Base-by-base conservation (phyloP, 257 asterid species). In the Asclepias syriaca region DNA sequence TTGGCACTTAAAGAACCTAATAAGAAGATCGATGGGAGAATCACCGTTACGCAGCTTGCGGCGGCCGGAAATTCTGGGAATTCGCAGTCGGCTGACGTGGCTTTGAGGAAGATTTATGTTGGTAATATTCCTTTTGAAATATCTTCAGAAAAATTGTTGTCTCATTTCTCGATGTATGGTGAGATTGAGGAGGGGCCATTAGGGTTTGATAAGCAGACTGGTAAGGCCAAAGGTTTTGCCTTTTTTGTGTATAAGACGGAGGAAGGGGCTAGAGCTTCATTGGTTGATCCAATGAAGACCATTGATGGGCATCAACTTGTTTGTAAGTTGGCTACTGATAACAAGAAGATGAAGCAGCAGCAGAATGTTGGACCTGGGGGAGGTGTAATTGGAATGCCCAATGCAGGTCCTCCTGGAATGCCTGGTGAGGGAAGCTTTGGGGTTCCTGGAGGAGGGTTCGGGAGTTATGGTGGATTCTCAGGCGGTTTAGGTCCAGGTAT, bases 101-200 rank as follows among this genome's bases (percentile, higher is more conserved):
- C 95, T 2, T 67, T 76, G 79, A 89, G 97, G 87, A 94, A 94
- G 85, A 94, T 94, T 68, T 94, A 91, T 79, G 99, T 94, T 39
- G 99, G 99, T 70, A 89, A 91, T 81, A 85, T 94, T 76, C 99
- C 99, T 0, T 94, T 91, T 68, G 97, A 94, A 84, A 89, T 94
- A 56, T 67, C 88, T 5, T 88, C 95, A 0, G 99, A 94, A 82
- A 88, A 91, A 81, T 50, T 94, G 71, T 80, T 94, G 88, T 66
- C 79, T 66, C 89, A 85, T 39, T 94, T 94, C 67, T 79, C 97
- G 0, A 86, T 78, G 77, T 94, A 78, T 48, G 97, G 99, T 48
- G 99, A 94, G 78, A 91, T 94, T 72, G 99, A 94, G 87, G 99
- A 94, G 77, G 99, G 99, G 66, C 99, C 97, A 0, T 70, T 94